phyloP scores from a whole-genome alignment of 305 asterid genomes.

The Caryopteris hybrid region DNA sequence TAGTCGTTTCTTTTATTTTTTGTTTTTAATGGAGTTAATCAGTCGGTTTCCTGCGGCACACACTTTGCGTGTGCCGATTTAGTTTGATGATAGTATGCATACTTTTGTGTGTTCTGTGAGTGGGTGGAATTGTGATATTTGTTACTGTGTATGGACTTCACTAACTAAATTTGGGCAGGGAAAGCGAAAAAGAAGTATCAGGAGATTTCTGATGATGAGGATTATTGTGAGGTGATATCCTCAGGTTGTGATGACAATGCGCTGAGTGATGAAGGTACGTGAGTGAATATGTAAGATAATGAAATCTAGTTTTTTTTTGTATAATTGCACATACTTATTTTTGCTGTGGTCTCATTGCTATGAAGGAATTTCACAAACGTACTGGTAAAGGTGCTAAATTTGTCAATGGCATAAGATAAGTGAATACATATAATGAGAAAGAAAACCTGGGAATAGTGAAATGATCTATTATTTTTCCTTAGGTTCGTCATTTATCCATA shows the following conservation, averaged over 20 bases:
- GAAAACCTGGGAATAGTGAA: not conserved
- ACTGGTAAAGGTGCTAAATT: not conserved
- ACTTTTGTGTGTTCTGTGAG: not conserved
- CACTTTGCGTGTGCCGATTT: not conserved
- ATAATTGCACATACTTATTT: not conserved
- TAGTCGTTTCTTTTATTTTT: too few relatives aligned
- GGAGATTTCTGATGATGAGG: conserved; percentile 51
- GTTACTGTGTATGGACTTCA: conserved; percentile 2
- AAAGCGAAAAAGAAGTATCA: conserved; percentile 26
- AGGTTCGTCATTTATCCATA: not conserved
- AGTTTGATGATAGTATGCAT: not conserved
- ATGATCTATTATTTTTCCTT: not conserved
- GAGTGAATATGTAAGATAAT: not conserved
- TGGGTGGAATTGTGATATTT: not conserved
- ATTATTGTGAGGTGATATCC: conserved; percentile 15
- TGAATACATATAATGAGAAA: not conserved
- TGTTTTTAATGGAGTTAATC: not conserved
- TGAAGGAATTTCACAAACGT: not conserved
- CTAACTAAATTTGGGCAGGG: conserved; percentile 32
- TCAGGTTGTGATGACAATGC: conserved; percentile 47
- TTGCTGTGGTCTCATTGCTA: not conserved
- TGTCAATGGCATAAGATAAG: not conserved
- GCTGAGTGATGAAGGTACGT: conserved; percentile 41
- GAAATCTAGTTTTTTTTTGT: not conserved
- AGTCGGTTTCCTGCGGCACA: not conserved